Evolutionary conservation across 2,329 filamentous ascomycete genomes (phyloP).

Genomic region (Elsinoe perseae): DNA sequence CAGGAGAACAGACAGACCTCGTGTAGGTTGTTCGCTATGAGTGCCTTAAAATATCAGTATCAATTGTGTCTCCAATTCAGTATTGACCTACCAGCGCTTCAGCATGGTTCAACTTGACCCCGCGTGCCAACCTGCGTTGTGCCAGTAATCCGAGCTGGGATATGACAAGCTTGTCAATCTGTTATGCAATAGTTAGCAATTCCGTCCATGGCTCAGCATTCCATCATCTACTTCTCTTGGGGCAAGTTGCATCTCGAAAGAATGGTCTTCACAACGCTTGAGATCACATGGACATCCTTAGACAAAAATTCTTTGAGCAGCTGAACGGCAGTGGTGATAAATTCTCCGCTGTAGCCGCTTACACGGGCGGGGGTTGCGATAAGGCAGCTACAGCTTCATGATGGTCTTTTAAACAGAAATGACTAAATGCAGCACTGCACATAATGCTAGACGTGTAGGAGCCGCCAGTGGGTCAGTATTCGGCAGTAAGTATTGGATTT

Average conservation of each 20-base stretch:
- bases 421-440: not conserved
- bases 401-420: not conserved
- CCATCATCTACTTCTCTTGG: constrained; percentile 29
- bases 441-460: no score
- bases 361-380: not conserved
- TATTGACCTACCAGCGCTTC: constrained; percentile 62
- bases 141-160: constrained; percentile 81
- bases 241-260: constrained; percentile 30
- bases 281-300: not conserved
- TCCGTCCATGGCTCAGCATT: not conserved
- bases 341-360: not conserved
- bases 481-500: no score
- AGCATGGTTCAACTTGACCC: constrained; percentile 79
- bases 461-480: no score
- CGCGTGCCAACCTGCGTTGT: constrained; percentile 78
- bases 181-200: constrained; percentile 14
- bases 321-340: not conserved
- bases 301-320: not conserved
- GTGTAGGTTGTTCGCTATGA: constrained; percentile 83
- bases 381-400: constrained; percentile 3
- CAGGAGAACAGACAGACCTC: constrained; percentile 47
- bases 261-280: not conserved
- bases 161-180: constrained; percentile 96
- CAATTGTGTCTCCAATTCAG: constrained; percentile 16
- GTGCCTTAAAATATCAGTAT: constrained; percentile 47